phyloP scores from a whole-genome alignment of 2,329 filamentous ascomycete genomes.

The Zalaria sp. region DNA sequence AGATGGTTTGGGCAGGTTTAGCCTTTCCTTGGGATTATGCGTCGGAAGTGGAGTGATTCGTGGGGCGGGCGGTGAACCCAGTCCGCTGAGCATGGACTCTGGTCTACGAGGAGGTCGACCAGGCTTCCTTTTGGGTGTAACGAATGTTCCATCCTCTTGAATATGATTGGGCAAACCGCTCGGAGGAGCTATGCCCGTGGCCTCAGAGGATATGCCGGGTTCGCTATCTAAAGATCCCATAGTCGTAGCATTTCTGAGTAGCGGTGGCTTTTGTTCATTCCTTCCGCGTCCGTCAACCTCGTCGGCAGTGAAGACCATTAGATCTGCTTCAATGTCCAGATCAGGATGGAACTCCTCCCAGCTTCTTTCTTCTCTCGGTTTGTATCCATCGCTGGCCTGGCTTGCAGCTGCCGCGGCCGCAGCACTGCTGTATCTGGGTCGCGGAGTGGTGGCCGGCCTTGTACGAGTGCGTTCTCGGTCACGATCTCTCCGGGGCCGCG shows the following conservation, averaged over 20 bases:
- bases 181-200: too few species aligned
- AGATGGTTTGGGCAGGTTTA: constrained; percentile 63
- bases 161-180: too few species aligned
- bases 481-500: constrained; percentile 20
- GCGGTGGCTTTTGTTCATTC: constrained; percentile 7
- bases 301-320: constrained; percentile 66
- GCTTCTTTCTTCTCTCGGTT: constrained; percentile 86
- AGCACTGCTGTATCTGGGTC: constrained; percentile 69
- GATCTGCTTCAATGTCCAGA: constrained; percentile 71
- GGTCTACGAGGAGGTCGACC: constrained; percentile 51
- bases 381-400: constrained; percentile 89
- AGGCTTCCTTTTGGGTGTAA: constrained; percentile 41
- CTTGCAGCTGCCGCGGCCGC: constrained; percentile 78
- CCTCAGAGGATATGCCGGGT: too few species aligned
- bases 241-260: constrained; percentile 2
- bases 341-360: constrained; percentile 98
- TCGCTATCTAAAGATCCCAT: not conserved
- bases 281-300: constrained; percentile 62
- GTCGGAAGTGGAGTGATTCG: constrained; percentile 64
- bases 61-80: constrained; percentile 44
- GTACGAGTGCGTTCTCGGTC: constrained; percentile 19
- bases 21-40: constrained; percentile 64
- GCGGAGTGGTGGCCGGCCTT: constrained; percentile 30
- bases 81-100: constrained; percentile 45
- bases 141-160: constrained; percentile 5